Percentiles rank a stretch among this genome's conserved stretches.
phyloP scores from a whole-genome alignment of 345 rosid genomes.

The Pistacia atlantica region DNA sequence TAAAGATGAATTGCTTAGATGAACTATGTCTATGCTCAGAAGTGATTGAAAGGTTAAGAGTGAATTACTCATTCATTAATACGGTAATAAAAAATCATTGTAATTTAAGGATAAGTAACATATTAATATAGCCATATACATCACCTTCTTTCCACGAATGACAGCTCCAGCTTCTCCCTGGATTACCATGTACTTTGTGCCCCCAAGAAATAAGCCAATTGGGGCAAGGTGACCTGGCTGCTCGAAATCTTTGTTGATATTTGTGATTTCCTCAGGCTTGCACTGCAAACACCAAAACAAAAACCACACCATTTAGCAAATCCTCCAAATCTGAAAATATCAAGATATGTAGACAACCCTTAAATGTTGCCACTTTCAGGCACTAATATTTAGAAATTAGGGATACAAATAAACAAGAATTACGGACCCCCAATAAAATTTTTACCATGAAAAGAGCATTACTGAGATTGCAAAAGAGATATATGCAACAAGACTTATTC shows the following conservation, averaged over 20 bases:
- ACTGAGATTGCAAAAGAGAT: not conserved
- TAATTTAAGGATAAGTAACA: not conserved
- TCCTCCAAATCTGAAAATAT: not conserved
- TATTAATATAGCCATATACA: not conserved
- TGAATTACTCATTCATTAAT: too few relatives aligned
- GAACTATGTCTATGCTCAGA: too few relatives aligned
- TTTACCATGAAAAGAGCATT: not conserved
- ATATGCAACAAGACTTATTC: too few relatives aligned
- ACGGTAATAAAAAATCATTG: too few relatives aligned
- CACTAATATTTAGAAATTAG: not conserved
- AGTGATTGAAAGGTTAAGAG: too few relatives aligned
- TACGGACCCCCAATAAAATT: not conserved
- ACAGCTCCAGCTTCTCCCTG: conserved; percentile 83
- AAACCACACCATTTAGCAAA: not conserved
- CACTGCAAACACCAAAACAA: conserved; percentile 36
- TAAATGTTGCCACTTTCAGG: too few relatives aligned
- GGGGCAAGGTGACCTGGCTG: conserved; percentile 87
- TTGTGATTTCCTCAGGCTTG: conserved; percentile 57
- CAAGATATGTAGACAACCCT: too few relatives aligned
- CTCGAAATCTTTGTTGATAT: conserved; percentile 68
- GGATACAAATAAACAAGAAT: not conserved
- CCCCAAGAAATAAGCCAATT: conserved; percentile 63
- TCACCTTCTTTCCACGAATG: conserved; percentile 89
- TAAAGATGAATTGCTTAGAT: too few relatives aligned
- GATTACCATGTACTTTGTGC: conserved; percentile 80